Conservation (phyloP, 2,329 filamentous ascomycete genomes). For the Talaromyces albobiverticillius region DNA sequence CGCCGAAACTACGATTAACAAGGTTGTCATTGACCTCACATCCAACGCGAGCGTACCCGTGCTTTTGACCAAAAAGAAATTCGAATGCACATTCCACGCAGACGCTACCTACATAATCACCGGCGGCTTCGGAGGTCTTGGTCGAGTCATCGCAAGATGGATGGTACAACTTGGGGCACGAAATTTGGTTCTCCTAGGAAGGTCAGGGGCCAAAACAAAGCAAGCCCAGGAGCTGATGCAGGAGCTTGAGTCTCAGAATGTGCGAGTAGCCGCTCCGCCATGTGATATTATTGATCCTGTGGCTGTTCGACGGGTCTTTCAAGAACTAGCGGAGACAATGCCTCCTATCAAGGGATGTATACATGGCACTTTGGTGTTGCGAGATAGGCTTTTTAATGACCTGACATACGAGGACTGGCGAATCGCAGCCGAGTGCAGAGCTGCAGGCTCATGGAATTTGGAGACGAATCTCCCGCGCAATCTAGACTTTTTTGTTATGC, state of each 20-base stretch:
- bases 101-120: not conserved
- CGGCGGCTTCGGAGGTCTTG: slow-evolving; percentile 7
- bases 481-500: slow-evolving; percentile 39
- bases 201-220: not conserved
- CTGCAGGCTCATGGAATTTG: slow-evolving; percentile 24
- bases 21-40: slow-evolving; percentile 28
- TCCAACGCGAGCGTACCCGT: not conserved
- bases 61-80: not conserved
- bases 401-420: slow-evolving; percentile 31
- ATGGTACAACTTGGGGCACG: slow-evolving; percentile 1
- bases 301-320: slow-evolving; percentile 1
- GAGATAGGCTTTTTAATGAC: slow-evolving; percentile 20
- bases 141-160: slow-evolving; percentile 6
- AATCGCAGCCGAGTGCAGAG: slow-evolving; percentile 28
- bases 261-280: not conserved
- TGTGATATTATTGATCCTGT: slow-evolving; percentile 1
- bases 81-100: too few relatives aligned
- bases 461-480: slow-evolving; percentile 19
- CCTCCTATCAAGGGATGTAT: slow-evolving; percentile 27
- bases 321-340: slow-evolving; percentile 16
- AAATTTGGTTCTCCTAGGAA: slow-evolving; percentile 1
- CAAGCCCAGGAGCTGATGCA: not conserved
- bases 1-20: too few relatives aligned
- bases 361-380: slow-evolving; percentile 23
- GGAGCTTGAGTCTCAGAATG: not conserved